Conservation (phyloP, 192 early-diverging fungal species). For the Entomortierella parvispora region DNA sequence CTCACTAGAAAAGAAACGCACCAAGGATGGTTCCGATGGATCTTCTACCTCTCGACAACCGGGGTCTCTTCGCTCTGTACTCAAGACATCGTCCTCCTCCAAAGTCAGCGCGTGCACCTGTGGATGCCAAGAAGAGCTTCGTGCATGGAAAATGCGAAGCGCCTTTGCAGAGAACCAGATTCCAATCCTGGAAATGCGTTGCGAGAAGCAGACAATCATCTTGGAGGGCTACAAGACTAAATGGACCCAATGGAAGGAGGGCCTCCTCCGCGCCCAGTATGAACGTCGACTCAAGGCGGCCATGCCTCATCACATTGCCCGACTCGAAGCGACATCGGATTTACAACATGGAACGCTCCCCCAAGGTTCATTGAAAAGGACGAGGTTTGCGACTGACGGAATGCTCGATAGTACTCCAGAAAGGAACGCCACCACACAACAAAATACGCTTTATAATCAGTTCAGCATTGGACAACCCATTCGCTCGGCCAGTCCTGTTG, state of each 20-base stretch:
- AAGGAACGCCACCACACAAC: slow-evolving; percentile 11
- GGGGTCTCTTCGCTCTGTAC: slow-evolving; percentile 17
- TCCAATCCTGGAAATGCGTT: slow-evolving; percentile 15
- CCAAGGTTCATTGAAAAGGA: neutral
- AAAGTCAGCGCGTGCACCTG: slow-evolving; percentile 9
- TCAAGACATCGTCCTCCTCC: slow-evolving; percentile 1
- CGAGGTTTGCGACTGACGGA: slow-evolving; percentile 3
- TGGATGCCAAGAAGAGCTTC: slow-evolving; percentile 34
- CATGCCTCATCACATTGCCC: slow-evolving; percentile 9
- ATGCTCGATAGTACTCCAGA: slow-evolving; percentile 8
- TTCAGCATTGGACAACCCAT: neutral
- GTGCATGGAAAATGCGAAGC: slow-evolving; percentile 19
- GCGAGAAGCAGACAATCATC: slow-evolving; percentile 1
- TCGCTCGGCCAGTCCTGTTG: too few species aligned
- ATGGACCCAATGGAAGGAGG: slow-evolving; percentile 32
- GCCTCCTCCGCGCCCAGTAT: slow-evolving; percentile 11
- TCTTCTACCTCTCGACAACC: neutral
- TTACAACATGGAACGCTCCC: neutral
- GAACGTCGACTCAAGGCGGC: slow-evolving; percentile 22
- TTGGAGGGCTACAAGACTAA: slow-evolving; percentile 20
- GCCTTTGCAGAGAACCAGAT: slow-evolving; percentile 25
- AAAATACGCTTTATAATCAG: slow-evolving; percentile 30
- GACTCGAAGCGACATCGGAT: neutral
- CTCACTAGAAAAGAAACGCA: neutral
- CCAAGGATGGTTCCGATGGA: neutral